Conservation (phyloP, 2,329 filamentous ascomycete genomes). For the Fusarium bulbicola region DNA sequence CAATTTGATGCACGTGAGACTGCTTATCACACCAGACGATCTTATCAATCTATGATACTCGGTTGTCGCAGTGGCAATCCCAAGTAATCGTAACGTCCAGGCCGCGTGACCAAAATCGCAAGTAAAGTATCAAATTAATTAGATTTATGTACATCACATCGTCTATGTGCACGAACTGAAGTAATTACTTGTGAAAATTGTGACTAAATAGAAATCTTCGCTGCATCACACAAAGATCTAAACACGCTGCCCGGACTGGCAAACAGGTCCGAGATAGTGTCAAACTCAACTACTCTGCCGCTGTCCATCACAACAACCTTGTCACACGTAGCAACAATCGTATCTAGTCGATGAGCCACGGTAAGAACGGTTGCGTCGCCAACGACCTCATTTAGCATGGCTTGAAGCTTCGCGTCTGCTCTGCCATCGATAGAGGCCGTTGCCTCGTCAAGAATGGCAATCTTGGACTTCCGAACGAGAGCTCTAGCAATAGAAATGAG, state of each 20-base stretch:
- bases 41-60: background rate
- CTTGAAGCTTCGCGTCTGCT: constrained; percentile 17
- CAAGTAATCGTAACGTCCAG: background rate
- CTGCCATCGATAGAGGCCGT: constrained; percentile 21
- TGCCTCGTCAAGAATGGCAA: constrained; percentile 24
- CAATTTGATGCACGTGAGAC: background rate
- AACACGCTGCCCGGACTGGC: constrained; percentile 1
- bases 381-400: constrained; percentile 19
- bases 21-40: background rate
- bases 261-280: constrained; percentile 4
- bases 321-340: constrained; percentile 32
- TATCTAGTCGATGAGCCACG: constrained; percentile 34
- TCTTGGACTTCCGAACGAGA: constrained; percentile 1
- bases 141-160: background rate
- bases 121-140: background rate
- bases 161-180: background rate
- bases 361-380: constrained; percentile 29
- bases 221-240: constrained; percentile 18
- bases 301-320: constrained; percentile 31
- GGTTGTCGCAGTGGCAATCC: background rate
- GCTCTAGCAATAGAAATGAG: constrained; percentile 24
- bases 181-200: background rate
- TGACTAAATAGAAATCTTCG: constrained; percentile 5
- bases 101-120: background rate
- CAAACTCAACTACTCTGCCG: constrained; percentile 30